Evolutionary conservation across 1,284 basidiomycete genomes (phyloP).

Genomic region (Irpex rosettiformis): DNA sequence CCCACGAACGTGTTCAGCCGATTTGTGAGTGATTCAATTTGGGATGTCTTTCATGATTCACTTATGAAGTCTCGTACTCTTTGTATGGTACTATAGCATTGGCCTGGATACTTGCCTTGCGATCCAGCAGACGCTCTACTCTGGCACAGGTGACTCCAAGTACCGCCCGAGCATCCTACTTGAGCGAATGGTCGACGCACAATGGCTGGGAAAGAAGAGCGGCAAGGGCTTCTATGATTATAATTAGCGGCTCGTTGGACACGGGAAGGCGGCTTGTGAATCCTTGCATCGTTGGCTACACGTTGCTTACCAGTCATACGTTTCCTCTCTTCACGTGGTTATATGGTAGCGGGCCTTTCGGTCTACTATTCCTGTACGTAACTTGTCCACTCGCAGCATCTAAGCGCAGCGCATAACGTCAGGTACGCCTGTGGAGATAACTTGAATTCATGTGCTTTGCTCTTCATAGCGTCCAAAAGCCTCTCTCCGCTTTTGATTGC

Average conservation of each 20-base stretch:
- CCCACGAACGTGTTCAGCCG: constrained; percentile 43
- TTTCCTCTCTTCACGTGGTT: neutral
- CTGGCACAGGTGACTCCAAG: constrained; percentile 92
- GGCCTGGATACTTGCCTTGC: constrained; percentile 90
- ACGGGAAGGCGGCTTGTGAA: neutral
- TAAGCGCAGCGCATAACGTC: neutral
- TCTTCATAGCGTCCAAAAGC: neutral
- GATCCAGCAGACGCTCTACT: constrained; percentile 86
- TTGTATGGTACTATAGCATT: constrained; percentile 53
- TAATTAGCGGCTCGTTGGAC: constrained; percentile 12
- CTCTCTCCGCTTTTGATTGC: neutral
- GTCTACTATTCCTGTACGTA: constrained; percentile 1
- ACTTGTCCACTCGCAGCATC: neutral
- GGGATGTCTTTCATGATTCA: neutral
- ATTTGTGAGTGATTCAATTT: constrained; percentile 57
- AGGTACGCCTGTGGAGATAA: neutral
- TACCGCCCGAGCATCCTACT: constrained; percentile 92
- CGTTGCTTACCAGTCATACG: neutral
- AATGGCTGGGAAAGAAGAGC: constrained; percentile 91
- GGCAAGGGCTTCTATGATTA: constrained; percentile 90
- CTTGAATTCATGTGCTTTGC: neutral
- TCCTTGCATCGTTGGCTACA: neutral
- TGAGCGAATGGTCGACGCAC: constrained; percentile 94
- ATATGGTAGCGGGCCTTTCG: neutral
- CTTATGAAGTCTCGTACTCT: neutral